These are phyloP conservation scores for Arabidopsis arenosa DNA, from an alignment of 345 rosid genomes.

Conservation along the genomic window DNA sequence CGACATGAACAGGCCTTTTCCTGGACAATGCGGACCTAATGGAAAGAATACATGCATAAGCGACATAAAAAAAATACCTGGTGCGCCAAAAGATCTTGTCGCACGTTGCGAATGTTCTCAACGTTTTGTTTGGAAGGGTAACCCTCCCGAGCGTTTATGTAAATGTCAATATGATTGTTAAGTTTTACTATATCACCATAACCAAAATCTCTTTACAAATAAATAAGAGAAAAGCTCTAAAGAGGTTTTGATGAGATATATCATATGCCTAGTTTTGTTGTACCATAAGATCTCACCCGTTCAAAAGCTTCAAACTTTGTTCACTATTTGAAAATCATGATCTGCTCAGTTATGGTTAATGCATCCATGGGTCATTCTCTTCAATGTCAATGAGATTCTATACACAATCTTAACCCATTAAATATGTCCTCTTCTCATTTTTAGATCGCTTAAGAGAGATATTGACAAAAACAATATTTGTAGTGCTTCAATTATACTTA, in stretches of 20 bases:
- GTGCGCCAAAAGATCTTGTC: background rate
- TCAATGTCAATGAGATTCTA: too few relatives aligned
- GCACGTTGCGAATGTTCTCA: background rate
- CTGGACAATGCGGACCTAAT: background rate
- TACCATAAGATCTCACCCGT: too few relatives aligned
- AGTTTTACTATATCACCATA: background rate
- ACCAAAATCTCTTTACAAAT: background rate
- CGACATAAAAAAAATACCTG: background rate
- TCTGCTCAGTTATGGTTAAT: too few relatives aligned
- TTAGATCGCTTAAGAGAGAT: background rate
- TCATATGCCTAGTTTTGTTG: too few relatives aligned
- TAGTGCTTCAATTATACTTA: too few relatives aligned
- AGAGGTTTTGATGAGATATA: background rate
- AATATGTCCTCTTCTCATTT: background rate
- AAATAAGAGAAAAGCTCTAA: background rate
- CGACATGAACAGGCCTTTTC: background rate
- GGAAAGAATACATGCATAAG: background rate
- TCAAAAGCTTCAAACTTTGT: too few relatives aligned
- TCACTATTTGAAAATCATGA: too few relatives aligned
- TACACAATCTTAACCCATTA: too few relatives aligned
- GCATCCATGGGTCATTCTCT: too few relatives aligned
- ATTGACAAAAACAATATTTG: too few relatives aligned
- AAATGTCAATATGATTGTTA: background rate
- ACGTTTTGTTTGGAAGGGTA: background rate
- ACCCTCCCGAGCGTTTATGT: background rate